Evolutionary conservation across 805 yeast species (phyloP).

Genomic region (Cyberlindnera euphorbiiphila): DNA sequence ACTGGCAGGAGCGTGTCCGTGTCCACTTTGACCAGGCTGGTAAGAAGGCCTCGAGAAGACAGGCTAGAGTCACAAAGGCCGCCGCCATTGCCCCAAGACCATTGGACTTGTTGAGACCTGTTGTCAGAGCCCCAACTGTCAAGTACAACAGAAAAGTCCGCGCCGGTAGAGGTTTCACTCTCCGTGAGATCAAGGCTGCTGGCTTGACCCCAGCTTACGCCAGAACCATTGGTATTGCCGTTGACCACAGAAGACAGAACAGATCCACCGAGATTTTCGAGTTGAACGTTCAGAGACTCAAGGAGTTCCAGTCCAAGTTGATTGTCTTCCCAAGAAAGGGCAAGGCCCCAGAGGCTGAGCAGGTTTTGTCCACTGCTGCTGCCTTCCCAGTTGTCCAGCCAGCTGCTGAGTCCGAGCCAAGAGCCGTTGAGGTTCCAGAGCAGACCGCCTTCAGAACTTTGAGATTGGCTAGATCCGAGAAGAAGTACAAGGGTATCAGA

Average conservation of each 20-base stretch:
- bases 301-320: constrained; percentile 93
- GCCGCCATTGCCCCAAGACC: constrained; percentile 97
- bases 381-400: constrained; percentile 91
- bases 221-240: constrained; percentile 97
- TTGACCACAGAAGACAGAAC: constrained; percentile 99
- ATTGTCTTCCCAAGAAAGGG: constrained; percentile 94
- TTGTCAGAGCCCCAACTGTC: constrained; percentile 98
- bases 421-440: constrained; percentile 73
- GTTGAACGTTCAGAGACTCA: constrained; percentile 91
- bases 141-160: constrained; percentile 99
- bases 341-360: constrained; percentile 74
- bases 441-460: constrained; percentile 89
- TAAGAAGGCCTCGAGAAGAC: constrained; percentile 96
- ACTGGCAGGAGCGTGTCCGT: constrained; percentile 99
- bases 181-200: constrained; percentile 97
- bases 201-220: constrained; percentile 93
- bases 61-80: constrained; percentile 89
- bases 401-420: constrained; percentile 68
- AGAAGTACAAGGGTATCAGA: constrained; percentile 92
- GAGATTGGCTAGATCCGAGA: constrained; percentile 91
- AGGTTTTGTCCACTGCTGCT: constrained; percentile 69
- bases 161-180: constrained; percentile 99
- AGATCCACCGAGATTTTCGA: constrained; percentile 94
- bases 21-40: constrained; percentile 99
- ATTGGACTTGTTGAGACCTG: constrained; percentile 92